These are phyloP conservation scores for Condylostoma magnum DNA, from an alignment of 169 alveolate species.

Conservation along the genomic window DNA sequence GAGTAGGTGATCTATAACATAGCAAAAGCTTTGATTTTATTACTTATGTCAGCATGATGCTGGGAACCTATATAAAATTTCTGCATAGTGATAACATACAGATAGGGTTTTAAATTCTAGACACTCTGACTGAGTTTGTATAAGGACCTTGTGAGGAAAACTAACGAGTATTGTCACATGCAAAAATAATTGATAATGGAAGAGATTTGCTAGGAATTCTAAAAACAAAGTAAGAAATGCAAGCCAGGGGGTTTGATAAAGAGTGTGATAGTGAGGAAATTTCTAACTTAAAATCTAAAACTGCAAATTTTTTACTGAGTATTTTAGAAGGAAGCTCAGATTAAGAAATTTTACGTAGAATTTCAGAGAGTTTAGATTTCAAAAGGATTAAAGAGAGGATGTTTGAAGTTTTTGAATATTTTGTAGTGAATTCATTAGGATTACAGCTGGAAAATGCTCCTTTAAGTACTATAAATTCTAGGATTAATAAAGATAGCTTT, in stretches of 20 bases:
- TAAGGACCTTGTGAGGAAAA: conserved; percentile 73
- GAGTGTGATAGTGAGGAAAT: conserved; percentile 8
- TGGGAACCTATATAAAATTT: conserved; percentile 21
- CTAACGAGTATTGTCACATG: conserved; percentile 47
- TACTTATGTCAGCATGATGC: neutral
- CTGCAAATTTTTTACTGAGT: conserved; percentile 37
- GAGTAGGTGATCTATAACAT: neutral
- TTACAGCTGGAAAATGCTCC: neutral
- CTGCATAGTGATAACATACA: conserved; percentile 29
- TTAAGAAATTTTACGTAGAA: conserved; percentile 19
- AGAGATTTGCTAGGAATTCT: conserved; percentile 34
- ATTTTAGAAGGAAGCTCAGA: conserved; percentile 46
- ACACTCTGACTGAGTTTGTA: conserved; percentile 62
- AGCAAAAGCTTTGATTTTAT: neutral
- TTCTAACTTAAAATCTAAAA: conserved; percentile 33
- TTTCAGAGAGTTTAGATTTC: conserved; percentile 32
- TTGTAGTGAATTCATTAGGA: conserved; percentile 17
- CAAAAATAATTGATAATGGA: conserved; percentile 61
- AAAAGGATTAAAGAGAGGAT: conserved; percentile 34
- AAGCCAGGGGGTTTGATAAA: conserved; percentile 32
- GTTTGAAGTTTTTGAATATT: conserved; percentile 9
- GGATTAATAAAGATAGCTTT: conserved; percentile 27
- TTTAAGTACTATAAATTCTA: neutral
- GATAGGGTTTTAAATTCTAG: conserved; percentile 42
- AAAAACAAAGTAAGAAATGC: conserved; percentile 14